These are phyloP conservation scores for Ophiostoma perfectum DNA, from an alignment of 2,329 filamentous ascomycete species.

Conservation along the genomic window DNA sequence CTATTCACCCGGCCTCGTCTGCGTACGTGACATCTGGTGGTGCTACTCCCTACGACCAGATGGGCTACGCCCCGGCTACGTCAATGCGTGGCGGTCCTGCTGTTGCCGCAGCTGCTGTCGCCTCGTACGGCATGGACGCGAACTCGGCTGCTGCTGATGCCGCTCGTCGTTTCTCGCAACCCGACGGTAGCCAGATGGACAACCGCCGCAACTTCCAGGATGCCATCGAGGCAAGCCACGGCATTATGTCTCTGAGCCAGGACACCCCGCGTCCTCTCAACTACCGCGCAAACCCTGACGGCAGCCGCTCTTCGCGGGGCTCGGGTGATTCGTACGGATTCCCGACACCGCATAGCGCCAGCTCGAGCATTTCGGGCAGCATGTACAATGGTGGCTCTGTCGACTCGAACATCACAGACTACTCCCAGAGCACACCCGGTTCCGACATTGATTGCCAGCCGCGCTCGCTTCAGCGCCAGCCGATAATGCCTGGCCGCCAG, in stretches of 20 bases:
- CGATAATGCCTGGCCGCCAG: constrained; percentile 10
- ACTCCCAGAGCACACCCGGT: constrained; percentile 61
- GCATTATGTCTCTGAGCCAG: constrained; percentile 94
- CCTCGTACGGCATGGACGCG: constrained; percentile 15
- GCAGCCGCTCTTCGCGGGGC: constrained; percentile 47
- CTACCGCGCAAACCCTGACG: constrained; percentile 55
- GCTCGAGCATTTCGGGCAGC: constrained; percentile 81
- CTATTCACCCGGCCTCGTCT: constrained; percentile 3
- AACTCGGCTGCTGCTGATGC: constrained; percentile 5
- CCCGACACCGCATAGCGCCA: constrained; percentile 74
- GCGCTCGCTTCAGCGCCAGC: constrained; percentile 17
- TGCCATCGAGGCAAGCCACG: constrained; percentile 84
- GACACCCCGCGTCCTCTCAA: constrained; percentile 80
- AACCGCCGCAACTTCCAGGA: constrained; percentile 72
- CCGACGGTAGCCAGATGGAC: constrained; percentile 33
- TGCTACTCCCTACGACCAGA: constrained; percentile 58
- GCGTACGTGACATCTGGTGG: constrained; percentile 8
- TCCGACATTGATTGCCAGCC: constrained; percentile 66
- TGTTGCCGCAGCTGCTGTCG: constrained; percentile 41
- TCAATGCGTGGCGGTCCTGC: constrained; percentile 55
- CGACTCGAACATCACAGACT: constrained; percentile 20
- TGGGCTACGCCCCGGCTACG: constrained; percentile 69
- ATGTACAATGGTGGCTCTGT: constrained; percentile 64
- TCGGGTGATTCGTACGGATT: constrained; percentile 89
- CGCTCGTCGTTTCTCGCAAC: constrained; percentile 20